Evolutionary conservation across 176 grass and related monocot species (phyloP).

Genomic region (Tillandsia leiboldiana): DNA sequence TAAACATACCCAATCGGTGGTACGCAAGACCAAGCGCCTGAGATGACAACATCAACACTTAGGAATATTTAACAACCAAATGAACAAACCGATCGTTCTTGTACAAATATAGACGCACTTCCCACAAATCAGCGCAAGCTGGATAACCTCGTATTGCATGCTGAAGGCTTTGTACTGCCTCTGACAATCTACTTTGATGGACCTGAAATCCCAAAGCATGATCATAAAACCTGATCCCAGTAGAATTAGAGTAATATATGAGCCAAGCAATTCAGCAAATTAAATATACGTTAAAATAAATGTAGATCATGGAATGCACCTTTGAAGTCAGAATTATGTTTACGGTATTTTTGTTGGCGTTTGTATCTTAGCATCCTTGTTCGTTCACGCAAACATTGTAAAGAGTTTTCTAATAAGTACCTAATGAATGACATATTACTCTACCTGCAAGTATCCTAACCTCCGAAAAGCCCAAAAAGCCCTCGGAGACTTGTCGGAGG

Average conservation of each 20-base stretch:
- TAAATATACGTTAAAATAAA: too few relatives aligned
- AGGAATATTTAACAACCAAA: conserved; percentile 13
- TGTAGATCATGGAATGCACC: too few relatives aligned
- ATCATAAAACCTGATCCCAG: conserved; percentile 4
- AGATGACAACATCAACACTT: conserved; percentile 26
- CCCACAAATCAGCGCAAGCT: conserved; percentile 83
- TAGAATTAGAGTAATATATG: too few relatives aligned
- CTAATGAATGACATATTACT: background rate
- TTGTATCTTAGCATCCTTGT: conserved; percentile 10
- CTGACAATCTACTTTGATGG: conserved; percentile 87
- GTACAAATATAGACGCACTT: conserved; percentile 30
- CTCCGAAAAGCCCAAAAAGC: conserved; percentile 79
- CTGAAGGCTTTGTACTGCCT: conserved; percentile 80
- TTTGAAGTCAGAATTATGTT: too few relatives aligned
- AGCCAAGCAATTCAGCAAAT: too few relatives aligned
- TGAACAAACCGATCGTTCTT: background rate
- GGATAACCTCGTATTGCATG: conserved; percentile 73
- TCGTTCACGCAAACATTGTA: conserved; percentile 3
- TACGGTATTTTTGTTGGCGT: too few relatives aligned
- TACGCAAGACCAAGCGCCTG: conserved; percentile 94
- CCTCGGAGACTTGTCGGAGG: conserved; percentile 55
- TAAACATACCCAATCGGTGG: conserved; percentile 96
- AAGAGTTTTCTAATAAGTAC: too few relatives aligned
- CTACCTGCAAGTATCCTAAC: conserved; percentile 93
- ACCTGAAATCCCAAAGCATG: conserved; percentile 42